These are phyloP conservation scores for Hericium rajendrae DNA, from an alignment of 768 basidiomycete species.

Conservation along the genomic window DNA sequence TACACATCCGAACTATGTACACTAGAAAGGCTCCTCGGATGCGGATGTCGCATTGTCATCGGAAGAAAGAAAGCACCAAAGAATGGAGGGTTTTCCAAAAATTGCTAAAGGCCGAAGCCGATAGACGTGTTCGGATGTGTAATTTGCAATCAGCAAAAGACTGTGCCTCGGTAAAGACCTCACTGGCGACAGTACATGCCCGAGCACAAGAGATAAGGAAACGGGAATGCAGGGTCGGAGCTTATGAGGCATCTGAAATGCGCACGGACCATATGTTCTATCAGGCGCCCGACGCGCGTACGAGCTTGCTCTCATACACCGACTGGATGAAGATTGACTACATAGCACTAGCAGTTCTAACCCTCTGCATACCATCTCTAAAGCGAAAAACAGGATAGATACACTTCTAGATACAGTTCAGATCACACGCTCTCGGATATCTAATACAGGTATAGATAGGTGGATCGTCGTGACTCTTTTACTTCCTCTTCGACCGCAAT, in stretches of 20 bases:
- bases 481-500: neutral
- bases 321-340: neutral
- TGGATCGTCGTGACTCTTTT: neutral
- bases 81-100: slow-evolving; percentile 47
- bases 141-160: slow-evolving; percentile 97
- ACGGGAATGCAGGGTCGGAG: neutral
- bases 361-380: no score
- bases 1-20: neutral
- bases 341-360: neutral
- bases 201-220: slow-evolving; percentile 65
- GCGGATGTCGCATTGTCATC: slow-evolving; percentile 1
- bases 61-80: neutral
- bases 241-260: slow-evolving; percentile 24
- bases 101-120: slow-evolving; percentile 84
- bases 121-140: slow-evolving; percentile 93
- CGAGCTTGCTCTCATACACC: neutral
- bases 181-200: slow-evolving; percentile 93
- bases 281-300: neutral
- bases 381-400: neutral
- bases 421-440: neutral
- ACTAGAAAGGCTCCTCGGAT: neutral
- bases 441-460: neutral
- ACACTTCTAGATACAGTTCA: neutral
- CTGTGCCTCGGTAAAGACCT: slow-evolving; percentile 93
- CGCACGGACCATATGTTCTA: neutral